phyloP scores from a whole-genome alignment of 2,329 filamentous ascomycete genomes.

The Aaosphaeria pasadenensis region DNA sequence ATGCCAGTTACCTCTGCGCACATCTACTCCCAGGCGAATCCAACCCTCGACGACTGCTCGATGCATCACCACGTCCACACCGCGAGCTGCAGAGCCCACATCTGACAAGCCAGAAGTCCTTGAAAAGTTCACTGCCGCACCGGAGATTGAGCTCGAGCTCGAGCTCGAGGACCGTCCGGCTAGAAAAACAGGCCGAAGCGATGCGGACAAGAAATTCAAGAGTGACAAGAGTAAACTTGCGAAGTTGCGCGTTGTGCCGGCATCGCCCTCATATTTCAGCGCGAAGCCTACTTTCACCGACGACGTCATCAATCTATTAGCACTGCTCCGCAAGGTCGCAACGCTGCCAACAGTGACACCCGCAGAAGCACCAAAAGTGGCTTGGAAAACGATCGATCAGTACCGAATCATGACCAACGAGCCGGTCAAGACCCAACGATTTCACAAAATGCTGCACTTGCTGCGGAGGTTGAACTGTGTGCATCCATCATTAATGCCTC shows the following conservation, averaged over 20 bases:
- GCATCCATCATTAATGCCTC: constrained; percentile 71
- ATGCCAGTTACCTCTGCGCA: constrained; percentile 7
- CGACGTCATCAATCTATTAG: constrained; percentile 70
- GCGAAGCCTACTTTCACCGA: constrained; percentile 84
- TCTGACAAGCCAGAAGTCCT: constrained; percentile 9
- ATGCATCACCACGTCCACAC: constrained; percentile 32
- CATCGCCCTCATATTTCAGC: constrained; percentile 93
- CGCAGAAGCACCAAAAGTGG: constrained; percentile 66
- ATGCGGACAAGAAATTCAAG: constrained; percentile 6
- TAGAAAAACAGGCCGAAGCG: not conserved
- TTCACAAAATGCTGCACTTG: constrained; percentile 70
- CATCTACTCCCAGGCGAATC: too few relatives aligned
- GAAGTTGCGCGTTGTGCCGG: constrained; percentile 69
- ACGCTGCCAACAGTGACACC: constrained; percentile 67
- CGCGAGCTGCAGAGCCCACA: constrained; percentile 21
- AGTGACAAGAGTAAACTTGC: constrained; percentile 18
- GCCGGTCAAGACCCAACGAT: constrained; percentile 63
- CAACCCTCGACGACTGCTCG: constrained; percentile 5
- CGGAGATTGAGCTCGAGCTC: constrained; percentile 35
- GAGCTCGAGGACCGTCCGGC: not conserved
- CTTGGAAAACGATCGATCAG: constrained; percentile 77
- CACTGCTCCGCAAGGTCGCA: constrained; percentile 68
- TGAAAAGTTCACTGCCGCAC: constrained; percentile 39
- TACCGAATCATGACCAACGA: constrained; percentile 59
- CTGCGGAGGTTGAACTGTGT: constrained; percentile 82